These are phyloP conservation scores for Pythium aristosporum DNA, from an alignment of 352 stramenopile species.

Conservation along the genomic window DNA sequence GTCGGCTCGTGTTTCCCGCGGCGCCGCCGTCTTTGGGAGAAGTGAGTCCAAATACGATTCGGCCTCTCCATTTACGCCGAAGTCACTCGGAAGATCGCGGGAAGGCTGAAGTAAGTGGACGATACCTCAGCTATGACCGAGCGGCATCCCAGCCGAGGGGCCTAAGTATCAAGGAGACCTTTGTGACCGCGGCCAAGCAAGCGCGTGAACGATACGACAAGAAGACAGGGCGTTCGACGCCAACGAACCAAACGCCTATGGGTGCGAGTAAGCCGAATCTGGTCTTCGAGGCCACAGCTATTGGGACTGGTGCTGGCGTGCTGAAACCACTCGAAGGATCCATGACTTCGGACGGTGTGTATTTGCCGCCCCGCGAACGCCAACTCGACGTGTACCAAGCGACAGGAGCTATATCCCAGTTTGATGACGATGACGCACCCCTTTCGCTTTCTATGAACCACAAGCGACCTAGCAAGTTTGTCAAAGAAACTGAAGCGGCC, in stretches of 20 bases:
- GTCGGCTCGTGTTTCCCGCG: neutral
- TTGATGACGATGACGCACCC: conserved; percentile 6
- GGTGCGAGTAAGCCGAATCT: neutral
- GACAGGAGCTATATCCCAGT: conserved; percentile 16
- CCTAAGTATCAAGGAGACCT: neutral
- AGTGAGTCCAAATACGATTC: conserved; percentile 4
- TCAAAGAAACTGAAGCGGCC: conserved; percentile 20
- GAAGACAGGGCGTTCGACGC: neutral
- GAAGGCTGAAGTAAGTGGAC: neutral
- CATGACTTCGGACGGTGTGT: conserved; percentile 8
- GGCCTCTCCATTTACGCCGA: conserved; percentile 2
- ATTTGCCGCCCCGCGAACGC: conserved; percentile 18
- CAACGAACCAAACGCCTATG: neutral
- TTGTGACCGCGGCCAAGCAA: conserved; percentile 2
- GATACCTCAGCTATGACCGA: conserved; percentile 11
- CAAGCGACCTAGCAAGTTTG: conserved; percentile 16
- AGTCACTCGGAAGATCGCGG: neutral
- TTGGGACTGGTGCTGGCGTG: conserved; percentile 13
- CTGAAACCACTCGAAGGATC: conserved; percentile 11
- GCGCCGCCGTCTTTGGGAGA: conserved; percentile 2
- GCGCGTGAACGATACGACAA: conserved; percentile 14
- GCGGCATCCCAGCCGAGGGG: neutral
- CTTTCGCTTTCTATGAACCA: neutral
- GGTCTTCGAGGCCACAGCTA: neutral
- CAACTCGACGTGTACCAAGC: conserved; percentile 23